Evolutionary conservation across 1,139 yeast species (phyloP).

Genomic region (Blastobotrys indianensis): DNA sequence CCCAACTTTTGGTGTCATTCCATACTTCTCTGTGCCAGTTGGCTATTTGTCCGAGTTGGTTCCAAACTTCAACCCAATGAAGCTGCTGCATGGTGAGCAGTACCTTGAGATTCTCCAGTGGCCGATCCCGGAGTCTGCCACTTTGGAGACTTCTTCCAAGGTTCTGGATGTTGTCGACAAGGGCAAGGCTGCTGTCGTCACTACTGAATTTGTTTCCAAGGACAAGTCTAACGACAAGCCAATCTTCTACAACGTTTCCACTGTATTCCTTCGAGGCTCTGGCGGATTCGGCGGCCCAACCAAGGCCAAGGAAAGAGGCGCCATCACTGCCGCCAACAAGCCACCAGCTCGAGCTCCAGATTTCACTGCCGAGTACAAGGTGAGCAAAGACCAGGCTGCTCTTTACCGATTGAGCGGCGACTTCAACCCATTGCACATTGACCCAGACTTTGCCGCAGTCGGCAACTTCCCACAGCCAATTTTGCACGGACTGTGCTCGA

Average conservation of each 20-base stretch:
- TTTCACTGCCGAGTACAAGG: constrained; percentile 52
- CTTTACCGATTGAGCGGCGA: constrained; percentile 90
- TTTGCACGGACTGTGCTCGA: constrained; percentile 85
- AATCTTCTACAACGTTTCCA: constrained; percentile 75
- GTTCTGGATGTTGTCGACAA: constrained; percentile 79
- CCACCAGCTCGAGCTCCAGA: constrained; percentile 69
- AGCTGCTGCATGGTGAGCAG: constrained; percentile 93
- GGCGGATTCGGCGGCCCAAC: constrained; percentile 44
- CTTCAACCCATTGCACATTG: constrained; percentile 91
- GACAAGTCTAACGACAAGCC: constrained; percentile 67
- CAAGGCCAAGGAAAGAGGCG: constrained; percentile 52
- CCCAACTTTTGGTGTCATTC: constrained; percentile 89
- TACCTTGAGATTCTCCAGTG: constrained; percentile 71
- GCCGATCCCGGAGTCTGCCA: constrained; percentile 67
- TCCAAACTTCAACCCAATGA: constrained; percentile 77
- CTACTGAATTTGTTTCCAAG: constrained; percentile 65
- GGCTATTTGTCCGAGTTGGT: constrained; percentile 50
- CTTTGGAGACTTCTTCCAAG: constrained; percentile 52
- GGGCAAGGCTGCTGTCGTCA: constrained; percentile 81
- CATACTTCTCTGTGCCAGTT: constrained; percentile 51
- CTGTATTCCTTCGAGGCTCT: constrained; percentile 82
- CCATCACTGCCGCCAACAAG: constrained; percentile 57
- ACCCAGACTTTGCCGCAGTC: constrained; percentile 82
- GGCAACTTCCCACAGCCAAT: constrained; percentile 86
- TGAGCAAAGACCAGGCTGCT: constrained; percentile 77